Base-by-base conservation (phyloP, 1,139 yeast species). In the Blastobotrys apis region DNA sequence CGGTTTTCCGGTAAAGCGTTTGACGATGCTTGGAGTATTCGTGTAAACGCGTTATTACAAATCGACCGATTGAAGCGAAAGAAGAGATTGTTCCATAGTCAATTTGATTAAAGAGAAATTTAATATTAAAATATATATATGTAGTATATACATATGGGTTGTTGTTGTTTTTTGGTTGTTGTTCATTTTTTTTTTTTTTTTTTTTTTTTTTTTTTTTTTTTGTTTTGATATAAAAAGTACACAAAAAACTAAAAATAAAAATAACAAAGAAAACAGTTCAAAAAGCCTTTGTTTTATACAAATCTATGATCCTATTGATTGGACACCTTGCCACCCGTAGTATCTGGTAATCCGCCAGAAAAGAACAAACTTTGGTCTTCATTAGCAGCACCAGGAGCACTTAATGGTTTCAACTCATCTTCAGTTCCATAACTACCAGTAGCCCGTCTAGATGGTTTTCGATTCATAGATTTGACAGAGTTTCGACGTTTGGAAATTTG, bases 1-100 rank as follows among this genome's bases (percentile, higher is more conserved):
- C 78, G 78, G 58, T 90, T 90, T 58, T 81, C 92, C 1, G 85
- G 84, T 56, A 67, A 65, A n/a, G 71, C 67, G 5, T 90, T 90
- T 58, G 74, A 73, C 26, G 55, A 56, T 4, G 66, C 70, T 26
- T 88, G 97, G 96, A 65, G 68, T 33, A 57, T 67, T 22, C 55
- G 67, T 10, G 52, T 65, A 23, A 53, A 52, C 9, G 65, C 74
- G 37, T 53, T 80, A 45, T 56, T 64, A 3, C 65, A 68, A 37
- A 58, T 75, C 29, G 67, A 64, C 31, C 51, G 51, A 12, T 56
- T 74, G 48, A 81, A 80, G 19, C 50, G 58, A 10, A 48, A 53
- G 9, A 48, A 54, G 6, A 46, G 66, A 6, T 39, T 56, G 12
- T 22, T 50, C 6, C 31, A 45, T 3, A 50, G 53, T 2, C 45